Percentiles rank a stretch among this genome's conserved stretches.
Conservation (phyloP, 441 rosid species). For the Aquilaria agallochum region DNA sequence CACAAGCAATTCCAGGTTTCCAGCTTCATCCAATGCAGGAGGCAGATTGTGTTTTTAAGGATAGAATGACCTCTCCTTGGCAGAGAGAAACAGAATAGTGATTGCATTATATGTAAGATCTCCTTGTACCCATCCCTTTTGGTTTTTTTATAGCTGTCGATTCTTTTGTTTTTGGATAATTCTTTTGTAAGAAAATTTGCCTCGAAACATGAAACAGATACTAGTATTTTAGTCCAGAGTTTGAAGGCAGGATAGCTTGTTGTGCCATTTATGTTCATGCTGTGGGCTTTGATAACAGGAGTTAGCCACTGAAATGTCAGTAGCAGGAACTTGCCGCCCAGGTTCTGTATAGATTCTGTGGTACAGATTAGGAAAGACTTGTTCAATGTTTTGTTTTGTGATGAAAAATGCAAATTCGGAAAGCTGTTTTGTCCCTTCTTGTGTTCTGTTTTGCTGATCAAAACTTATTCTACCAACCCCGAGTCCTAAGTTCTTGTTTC, state of each 20-base stretch:
- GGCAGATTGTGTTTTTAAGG: background rate
- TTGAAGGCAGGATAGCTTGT: background rate
- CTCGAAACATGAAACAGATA: conserved; percentile 4
- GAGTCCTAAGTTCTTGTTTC: no score
- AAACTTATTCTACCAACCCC: no score
- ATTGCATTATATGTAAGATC: conserved; percentile 7
- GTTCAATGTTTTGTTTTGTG: background rate
- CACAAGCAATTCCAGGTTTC: background rate
- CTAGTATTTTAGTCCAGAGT: conserved; percentile 3
- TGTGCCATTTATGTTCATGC: background rate
- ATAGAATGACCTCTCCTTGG: conserved; percentile 5
- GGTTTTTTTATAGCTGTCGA: background rate
- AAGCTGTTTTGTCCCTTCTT: no score
- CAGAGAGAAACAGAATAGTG: background rate
- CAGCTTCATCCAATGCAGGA: conserved; percentile 4
- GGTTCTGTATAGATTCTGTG: background rate
- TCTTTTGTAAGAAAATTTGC: conserved; percentile 16
- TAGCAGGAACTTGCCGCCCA: no score
- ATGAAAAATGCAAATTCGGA: background rate
- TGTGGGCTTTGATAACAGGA: background rate
- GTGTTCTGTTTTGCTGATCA: no score
- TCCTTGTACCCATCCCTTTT: background rate
- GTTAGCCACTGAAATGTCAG: no score
- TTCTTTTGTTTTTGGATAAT: conserved; percentile 15
- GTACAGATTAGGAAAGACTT: background rate